These are phyloP conservation scores for Podospora australis DNA, from an alignment of 495 filamentous ascomycete genomes.

Conservation along the genomic window DNA sequence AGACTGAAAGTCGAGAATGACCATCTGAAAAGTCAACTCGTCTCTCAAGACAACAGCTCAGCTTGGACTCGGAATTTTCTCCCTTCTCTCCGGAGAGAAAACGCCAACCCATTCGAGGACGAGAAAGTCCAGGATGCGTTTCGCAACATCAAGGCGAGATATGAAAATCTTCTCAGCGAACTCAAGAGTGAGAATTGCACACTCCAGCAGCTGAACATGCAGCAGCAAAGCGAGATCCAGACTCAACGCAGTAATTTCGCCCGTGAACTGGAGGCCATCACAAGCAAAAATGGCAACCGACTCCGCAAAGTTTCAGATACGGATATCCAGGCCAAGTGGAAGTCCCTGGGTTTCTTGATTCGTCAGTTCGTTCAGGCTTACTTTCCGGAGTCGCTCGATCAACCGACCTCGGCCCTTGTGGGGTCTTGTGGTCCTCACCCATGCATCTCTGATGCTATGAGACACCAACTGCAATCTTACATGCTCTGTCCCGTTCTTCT, in stretches of 20 bases:
- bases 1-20: too few relatives aligned
- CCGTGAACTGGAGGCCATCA: neutral
- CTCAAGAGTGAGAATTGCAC: too few relatives aligned
- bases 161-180: neutral
- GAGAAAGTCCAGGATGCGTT: too few relatives aligned
- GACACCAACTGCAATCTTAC: neutral
- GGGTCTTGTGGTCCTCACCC: neutral
- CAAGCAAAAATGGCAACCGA: neutral
- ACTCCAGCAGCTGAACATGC: neutral
- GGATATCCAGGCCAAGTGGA: slow-evolving; percentile 7
- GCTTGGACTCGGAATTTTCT: too few relatives aligned
- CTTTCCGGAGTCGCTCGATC: neutral
- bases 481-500: neutral
- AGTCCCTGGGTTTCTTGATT: slow-evolving; percentile 2
- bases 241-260: neutral
- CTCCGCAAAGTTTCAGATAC: neutral
- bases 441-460: neutral
- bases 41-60: too few relatives aligned
- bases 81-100: too few relatives aligned
- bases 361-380: slow-evolving; percentile 4
- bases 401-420: neutral
- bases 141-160: too few relatives aligned
- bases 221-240: neutral
- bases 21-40: too few relatives aligned
- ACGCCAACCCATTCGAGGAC: too few relatives aligned